phyloP scores from a whole-genome alignment of 2,329 filamentous ascomycete species.

The Xylaria arbuscula region DNA sequence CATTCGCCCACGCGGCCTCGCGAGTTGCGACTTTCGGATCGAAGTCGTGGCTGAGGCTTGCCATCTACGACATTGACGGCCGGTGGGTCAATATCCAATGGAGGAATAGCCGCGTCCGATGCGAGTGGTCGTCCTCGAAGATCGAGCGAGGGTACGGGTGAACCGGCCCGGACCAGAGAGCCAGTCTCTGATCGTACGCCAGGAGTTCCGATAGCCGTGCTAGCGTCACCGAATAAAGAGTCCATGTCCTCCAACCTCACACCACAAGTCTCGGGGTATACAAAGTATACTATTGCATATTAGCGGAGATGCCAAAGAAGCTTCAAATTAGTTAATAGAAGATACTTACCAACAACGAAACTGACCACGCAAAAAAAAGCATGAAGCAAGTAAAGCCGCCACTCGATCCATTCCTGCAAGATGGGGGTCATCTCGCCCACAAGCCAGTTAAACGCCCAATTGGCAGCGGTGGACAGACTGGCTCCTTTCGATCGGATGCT shows the following conservation, averaged over 20 bases:
- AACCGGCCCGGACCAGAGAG: slow-evolving; percentile 81
- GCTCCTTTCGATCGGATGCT: slow-evolving; percentile 98
- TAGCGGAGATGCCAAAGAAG: slow-evolving; percentile 31
- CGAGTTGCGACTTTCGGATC: slow-evolving; percentile 50
- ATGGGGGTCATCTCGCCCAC: slow-evolving; percentile 96
- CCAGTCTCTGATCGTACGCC: slow-evolving; percentile 79
- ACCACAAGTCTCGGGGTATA: slow-evolving; percentile 97
- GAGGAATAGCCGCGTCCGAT: slow-evolving; percentile 77
- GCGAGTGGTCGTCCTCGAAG: slow-evolving; percentile 67
- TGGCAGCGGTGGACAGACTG: slow-evolving; percentile 93
- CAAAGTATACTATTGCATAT: slow-evolving; percentile 81
- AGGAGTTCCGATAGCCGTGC: slow-evolving; percentile 82
- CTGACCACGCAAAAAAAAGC: slow-evolving; percentile 96
- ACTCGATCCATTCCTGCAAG: slow-evolving; percentile 89
- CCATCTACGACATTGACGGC: slow-evolving; percentile 63
- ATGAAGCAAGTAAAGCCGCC: slow-evolving; percentile 94
- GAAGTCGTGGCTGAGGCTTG: slow-evolving; percentile 59
- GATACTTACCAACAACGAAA: slow-evolving; percentile 89
- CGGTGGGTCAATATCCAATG: slow-evolving; percentile 84
- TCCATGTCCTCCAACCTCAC: slow-evolving; percentile 98
- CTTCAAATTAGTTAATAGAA: neutral
- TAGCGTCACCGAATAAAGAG: slow-evolving; percentile 90
- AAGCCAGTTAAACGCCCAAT: slow-evolving; percentile 99
- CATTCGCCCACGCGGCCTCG: slow-evolving; percentile 61
- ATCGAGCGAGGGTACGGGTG: slow-evolving; percentile 82